These are phyloP conservation scores for Aspergillus tubingensis DNA, from an alignment of 2,329 filamentous ascomycete genomes.

Conservation along the genomic window DNA sequence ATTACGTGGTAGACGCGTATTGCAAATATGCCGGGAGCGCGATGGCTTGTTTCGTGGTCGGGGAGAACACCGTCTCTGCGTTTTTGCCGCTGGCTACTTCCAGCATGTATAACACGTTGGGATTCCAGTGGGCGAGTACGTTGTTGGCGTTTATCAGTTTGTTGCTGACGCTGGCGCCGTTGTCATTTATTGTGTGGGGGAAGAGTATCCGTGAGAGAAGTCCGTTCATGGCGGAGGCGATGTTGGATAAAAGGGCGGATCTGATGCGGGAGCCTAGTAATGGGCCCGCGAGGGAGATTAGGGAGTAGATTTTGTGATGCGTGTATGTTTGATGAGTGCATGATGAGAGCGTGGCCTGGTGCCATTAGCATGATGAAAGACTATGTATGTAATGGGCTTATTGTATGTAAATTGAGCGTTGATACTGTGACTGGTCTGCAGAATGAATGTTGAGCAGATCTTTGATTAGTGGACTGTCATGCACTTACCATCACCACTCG, in stretches of 20 bases:
- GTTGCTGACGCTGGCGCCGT: slow-evolving; percentile 36
- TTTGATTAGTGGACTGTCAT: too few species aligned
- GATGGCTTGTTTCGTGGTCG: slow-evolving; percentile 48
- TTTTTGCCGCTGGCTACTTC: slow-evolving; percentile 47
- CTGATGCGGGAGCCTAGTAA: neutral
- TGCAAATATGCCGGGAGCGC: slow-evolving; percentile 53
- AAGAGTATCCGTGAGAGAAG: slow-evolving; percentile 5
- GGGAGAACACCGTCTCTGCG: slow-evolving; percentile 47
- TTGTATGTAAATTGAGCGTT: too few species aligned
- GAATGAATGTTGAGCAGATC: too few species aligned
- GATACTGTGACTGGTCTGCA: too few species aligned
- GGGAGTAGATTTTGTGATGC: neutral
- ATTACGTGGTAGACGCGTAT: slow-evolving; percentile 54
- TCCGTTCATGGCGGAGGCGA: slow-evolving; percentile 11
- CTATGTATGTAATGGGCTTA: too few species aligned
- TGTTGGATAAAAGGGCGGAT: slow-evolving; percentile 6
- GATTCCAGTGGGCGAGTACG: slow-evolving; percentile 44
- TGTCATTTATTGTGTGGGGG: slow-evolving; percentile 18
- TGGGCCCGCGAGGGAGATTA: neutral
- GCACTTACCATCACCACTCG: too few species aligned
- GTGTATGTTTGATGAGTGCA: too few species aligned
- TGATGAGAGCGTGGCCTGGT: too few species aligned
- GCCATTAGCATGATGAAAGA: too few species aligned
- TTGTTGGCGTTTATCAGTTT: slow-evolving; percentile 43
- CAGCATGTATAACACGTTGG: slow-evolving; percentile 38